phyloP scores from a whole-genome alignment of 2,329 filamentous ascomycete genomes.

The Epicoccum sorghinum region DNA sequence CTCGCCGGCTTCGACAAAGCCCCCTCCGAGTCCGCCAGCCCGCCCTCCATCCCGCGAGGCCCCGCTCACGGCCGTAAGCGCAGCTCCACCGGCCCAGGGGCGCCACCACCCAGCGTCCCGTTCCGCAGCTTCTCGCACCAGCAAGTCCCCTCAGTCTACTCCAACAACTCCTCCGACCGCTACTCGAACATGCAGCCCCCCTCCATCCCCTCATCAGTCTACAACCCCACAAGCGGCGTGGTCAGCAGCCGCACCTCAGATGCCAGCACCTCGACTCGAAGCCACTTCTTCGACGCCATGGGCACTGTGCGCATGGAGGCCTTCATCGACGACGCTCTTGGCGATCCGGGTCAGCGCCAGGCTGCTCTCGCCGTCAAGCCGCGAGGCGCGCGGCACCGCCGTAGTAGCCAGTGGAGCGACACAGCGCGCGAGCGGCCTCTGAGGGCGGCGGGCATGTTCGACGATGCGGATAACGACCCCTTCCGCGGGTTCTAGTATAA shows the following conservation, averaged over 20 bases:
- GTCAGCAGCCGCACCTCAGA: constrained; percentile 60
- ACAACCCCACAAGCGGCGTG: constrained; percentile 46
- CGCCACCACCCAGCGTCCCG: constrained; percentile 67
- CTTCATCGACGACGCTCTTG: constrained; percentile 70
- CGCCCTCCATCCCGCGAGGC: constrained; percentile 74
- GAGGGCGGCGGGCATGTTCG: constrained; percentile 38
- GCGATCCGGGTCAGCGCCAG: constrained; percentile 25
- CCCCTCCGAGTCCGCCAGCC: constrained; percentile 69
- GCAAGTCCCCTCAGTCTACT: constrained; percentile 48
- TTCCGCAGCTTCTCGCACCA: constrained; percentile 78
- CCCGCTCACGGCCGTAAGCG: constrained; percentile 79
- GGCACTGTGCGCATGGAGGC: constrained; percentile 97
- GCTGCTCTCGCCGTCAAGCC: constrained; percentile 19
- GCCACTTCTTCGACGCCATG: constrained; percentile 79
- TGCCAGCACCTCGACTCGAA: constrained; percentile 55
- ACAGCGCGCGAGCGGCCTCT: constrained; percentile 39
- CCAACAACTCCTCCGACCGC: constrained; percentile 48
- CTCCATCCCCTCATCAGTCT: constrained; percentile 47
- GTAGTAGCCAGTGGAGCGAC: constrained; percentile 46
- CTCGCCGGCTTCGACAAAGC: constrained; percentile 47
- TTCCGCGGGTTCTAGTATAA: constrained; percentile 42
- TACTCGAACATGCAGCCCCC: constrained; percentile 42
- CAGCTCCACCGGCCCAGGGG: constrained; percentile 83
- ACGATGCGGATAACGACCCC: constrained; percentile 45
- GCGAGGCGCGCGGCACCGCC: constrained; percentile 37